These are phyloP conservation scores for Botryotinia globosa DNA, from an alignment of 2,329 filamentous ascomycete genomes.

Conservation along the genomic window DNA sequence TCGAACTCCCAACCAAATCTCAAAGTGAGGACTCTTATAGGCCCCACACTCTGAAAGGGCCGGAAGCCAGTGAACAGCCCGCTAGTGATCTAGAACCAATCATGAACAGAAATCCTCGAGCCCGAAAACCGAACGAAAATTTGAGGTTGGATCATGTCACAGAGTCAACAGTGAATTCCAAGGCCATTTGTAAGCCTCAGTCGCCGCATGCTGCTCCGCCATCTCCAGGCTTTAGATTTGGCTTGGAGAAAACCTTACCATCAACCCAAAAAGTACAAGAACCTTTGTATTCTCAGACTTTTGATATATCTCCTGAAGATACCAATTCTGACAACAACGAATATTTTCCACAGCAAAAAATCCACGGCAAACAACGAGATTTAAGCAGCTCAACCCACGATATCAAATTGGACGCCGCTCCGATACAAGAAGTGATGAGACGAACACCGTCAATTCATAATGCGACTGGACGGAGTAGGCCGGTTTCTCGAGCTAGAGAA, in stretches of 20 bases:
- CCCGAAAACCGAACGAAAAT: not conserved
- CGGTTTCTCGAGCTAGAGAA: not conserved
- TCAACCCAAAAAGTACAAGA: not conserved
- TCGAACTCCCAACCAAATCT: not conserved
- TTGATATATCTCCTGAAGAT: slow-evolving; percentile 16
- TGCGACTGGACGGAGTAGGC: not conserved
- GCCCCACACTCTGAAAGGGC: not conserved
- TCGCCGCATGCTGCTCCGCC: not conserved
- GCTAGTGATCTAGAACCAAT: slow-evolving; percentile 10
- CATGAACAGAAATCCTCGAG: slow-evolving; percentile 14
- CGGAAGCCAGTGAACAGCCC: not conserved
- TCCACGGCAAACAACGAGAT: not conserved
- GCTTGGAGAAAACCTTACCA: not conserved
- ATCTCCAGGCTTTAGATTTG: slow-evolving; percentile 19
- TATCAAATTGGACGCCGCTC: not conserved
- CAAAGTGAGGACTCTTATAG: slow-evolving; percentile 1
- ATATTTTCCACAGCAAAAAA: slow-evolving; percentile 11
- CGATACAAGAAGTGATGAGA: not conserved
- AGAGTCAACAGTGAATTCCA: not conserved
- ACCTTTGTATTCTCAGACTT: slow-evolving; percentile 10
- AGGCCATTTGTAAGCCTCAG: not conserved
- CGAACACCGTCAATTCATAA: slow-evolving; percentile 16
- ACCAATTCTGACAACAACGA: not conserved
- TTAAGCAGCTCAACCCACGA: not conserved
- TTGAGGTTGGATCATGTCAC: not conserved